Evolutionary conservation across 2,329 filamentous ascomycete species (phyloP).

Genomic region (Beauveria australis): DNA sequence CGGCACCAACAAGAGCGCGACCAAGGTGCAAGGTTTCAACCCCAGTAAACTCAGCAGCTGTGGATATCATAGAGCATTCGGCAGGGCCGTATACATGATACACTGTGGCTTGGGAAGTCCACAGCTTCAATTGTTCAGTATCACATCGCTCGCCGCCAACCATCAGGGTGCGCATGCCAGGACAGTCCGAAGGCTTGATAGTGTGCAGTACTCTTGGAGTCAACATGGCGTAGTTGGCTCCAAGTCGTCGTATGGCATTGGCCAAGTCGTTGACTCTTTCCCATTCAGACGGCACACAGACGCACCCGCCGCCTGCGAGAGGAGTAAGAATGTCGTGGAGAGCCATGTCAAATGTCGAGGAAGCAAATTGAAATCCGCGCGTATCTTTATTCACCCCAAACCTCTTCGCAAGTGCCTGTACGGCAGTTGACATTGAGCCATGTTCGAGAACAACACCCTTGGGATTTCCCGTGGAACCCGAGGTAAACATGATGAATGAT

Average conservation of each 20-base stretch:
- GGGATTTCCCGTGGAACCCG: constrained; percentile 41
- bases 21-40: constrained; percentile 11
- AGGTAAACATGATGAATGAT: constrained; percentile 40
- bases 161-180: neutral
- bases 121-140: neutral
- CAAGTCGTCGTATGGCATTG: constrained; percentile 7
- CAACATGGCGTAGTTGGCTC: neutral
- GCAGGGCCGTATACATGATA: constrained; percentile 22
- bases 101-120: neutral
- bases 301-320: constrained; percentile 1
- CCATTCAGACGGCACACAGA: constrained; percentile 16
- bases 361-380: constrained; percentile 11
- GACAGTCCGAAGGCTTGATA: neutral
- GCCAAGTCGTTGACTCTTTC: constrained; percentile 10
- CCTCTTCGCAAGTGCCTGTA: constrained; percentile 12
- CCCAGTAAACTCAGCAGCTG: constrained; percentile 15
- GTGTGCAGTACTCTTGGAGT: constrained; percentile 11
- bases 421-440: constrained; percentile 13
- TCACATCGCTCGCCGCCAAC: neutral
- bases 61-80: constrained; percentile 18
- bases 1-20: neutral
- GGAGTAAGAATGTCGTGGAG: neutral
- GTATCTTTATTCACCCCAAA: neutral
- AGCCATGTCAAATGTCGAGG: constrained; percentile 15
- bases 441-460: constrained; percentile 25